phyloP scores from a whole-genome alignment of 495 filamentous ascomycete species.

The Trichocladium antarcticum region DNA sequence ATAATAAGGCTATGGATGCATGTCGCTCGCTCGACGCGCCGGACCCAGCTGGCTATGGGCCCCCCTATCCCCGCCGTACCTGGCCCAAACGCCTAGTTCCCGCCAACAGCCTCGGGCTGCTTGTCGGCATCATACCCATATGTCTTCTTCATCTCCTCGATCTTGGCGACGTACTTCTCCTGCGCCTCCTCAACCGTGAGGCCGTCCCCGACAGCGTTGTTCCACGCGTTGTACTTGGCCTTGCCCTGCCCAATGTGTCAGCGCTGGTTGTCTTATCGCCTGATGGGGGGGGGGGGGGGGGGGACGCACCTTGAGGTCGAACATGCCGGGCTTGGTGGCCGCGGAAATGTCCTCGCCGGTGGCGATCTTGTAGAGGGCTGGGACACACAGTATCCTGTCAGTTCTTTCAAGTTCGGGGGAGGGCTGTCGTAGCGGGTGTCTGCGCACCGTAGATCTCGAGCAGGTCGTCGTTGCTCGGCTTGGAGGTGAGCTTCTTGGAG shows the following conservation, averaged over 20 bases:
- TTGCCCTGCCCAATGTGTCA: slow-evolving; percentile 46
- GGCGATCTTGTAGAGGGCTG: slow-evolving; percentile 45
- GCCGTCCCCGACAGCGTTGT: slow-evolving; percentile 47
- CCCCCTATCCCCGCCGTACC: not conserved
- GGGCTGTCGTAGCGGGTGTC: not conserved
- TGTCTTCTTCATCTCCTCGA: slow-evolving; percentile 56
- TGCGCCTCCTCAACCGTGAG: slow-evolving; percentile 52
- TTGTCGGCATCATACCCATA: slow-evolving; percentile 51
- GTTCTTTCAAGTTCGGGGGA: not conserved
- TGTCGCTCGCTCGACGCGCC: too few species aligned
- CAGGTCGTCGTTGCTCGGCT: slow-evolving; percentile 47
- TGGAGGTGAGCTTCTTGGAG: slow-evolving; percentile 50
- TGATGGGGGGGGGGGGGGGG: not conserved
- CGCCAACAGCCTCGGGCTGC: slow-evolving; percentile 43
- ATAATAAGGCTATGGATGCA: too few species aligned
- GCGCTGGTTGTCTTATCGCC: not conserved
- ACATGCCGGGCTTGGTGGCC: slow-evolving; percentile 37
- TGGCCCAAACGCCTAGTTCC: slow-evolving; percentile 2
- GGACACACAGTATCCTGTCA: slow-evolving; percentile 1
- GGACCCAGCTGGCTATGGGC: not conserved
- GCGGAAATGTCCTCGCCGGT: slow-evolving; percentile 38
- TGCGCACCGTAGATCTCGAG: slow-evolving; percentile 41
- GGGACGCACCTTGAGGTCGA: slow-evolving; percentile 46
- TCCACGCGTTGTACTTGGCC: slow-evolving; percentile 68
- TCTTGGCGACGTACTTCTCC: slow-evolving; percentile 61